Base-by-base conservation (phyloP, 371 early-diverging fungal species). In the Basidiobolus heterosporus region DNA sequence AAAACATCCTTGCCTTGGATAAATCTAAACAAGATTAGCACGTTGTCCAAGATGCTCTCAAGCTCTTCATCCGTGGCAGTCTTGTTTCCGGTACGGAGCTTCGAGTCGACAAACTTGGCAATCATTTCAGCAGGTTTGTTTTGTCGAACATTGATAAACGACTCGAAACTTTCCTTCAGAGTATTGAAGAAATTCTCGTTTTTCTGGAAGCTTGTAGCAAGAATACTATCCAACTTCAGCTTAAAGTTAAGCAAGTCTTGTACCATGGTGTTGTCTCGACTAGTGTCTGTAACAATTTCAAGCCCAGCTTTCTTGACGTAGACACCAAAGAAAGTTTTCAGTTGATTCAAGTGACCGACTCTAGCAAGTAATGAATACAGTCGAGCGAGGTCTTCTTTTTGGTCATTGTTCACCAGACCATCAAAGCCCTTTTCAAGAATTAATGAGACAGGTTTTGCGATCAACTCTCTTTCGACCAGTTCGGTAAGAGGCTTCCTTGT, bases 1-100 rank as follows among this genome's bases (percentile, higher is more conserved):
- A 98, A 98, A 13, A 88, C 70, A 60, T 94, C 94, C 58, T 93
- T 95, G 46, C 82, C 65, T 56, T 87, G 81, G 42, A 93, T 78
- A 47, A 78, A 88, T 13, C 94, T 69, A 61, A 98, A 95, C 23
- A 98, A 55, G 14, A 68, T 69, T 36, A 98, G 52, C 2, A 82
- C 70, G 14, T 72, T 61, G 46, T 91, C 86, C 44, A 87, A 51
- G 9, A 65, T 47, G 1, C 52, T 51, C 39, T 85, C 87, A 20
- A 83, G 39, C 44, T 81, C 79, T 17, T 69, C 71, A 7, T 82
- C 84, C 13, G 66, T 55, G 4, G 66, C 58, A 13, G 70, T 60
- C 60, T 67, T 67, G 47, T 57, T 61, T 41, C 57, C 55, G n/a
- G 57, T 20, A n/a, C 57, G 56, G 46, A 69, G 52, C 36, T 50